These are phyloP conservation scores for Daldinia bambusicola DNA, from an alignment of 495 filamentous ascomycete species.

Conservation along the genomic window DNA sequence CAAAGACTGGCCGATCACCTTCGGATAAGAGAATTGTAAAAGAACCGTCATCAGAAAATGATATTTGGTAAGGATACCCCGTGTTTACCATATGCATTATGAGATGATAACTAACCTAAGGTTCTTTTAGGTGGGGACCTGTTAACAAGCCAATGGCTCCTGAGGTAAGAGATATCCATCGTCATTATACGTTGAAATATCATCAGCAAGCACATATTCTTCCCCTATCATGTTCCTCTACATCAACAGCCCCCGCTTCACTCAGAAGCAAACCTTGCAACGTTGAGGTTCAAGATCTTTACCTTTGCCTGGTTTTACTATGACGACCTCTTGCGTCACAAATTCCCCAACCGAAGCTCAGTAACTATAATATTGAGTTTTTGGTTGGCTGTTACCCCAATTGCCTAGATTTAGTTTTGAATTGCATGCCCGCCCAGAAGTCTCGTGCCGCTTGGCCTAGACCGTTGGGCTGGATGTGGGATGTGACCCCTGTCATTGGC, in stretches of 20 bases:
- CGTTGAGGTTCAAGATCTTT: neutral
- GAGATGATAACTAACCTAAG: slow-evolving; percentile 20
- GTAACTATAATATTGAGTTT: slow-evolving; percentile 4
- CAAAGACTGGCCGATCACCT: slow-evolving; percentile 97
- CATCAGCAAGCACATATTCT: slow-evolving; percentile 8
- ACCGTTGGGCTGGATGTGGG: slow-evolving; percentile 24
- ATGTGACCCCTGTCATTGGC: slow-evolving; percentile 47
- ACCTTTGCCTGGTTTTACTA: neutral
- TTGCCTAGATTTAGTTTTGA: slow-evolving; percentile 13
- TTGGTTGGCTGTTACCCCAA: slow-evolving; percentile 19
- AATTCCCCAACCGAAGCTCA: neutral
- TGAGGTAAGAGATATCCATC: slow-evolving; percentile 73
- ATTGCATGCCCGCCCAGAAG: slow-evolving; percentile 27
- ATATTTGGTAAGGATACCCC: slow-evolving; percentile 86
- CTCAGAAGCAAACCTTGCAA: neutral
- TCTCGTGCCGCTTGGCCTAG: slow-evolving; percentile 29
- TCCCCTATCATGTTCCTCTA: neutral
- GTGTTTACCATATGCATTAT: slow-evolving; percentile 4
- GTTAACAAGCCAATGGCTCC: slow-evolving; percentile 99
- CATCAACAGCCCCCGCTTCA: neutral
- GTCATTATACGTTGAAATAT: neutral
- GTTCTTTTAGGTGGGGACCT: slow-evolving; percentile 66
- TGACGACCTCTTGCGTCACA: slow-evolving; percentile 33
- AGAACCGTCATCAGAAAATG: slow-evolving; percentile 86
- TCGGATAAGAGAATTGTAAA: slow-evolving; percentile 97